phyloP scores from a whole-genome alignment of 352 stramenopile species.

The Phytopythium sindhum region DNA sequence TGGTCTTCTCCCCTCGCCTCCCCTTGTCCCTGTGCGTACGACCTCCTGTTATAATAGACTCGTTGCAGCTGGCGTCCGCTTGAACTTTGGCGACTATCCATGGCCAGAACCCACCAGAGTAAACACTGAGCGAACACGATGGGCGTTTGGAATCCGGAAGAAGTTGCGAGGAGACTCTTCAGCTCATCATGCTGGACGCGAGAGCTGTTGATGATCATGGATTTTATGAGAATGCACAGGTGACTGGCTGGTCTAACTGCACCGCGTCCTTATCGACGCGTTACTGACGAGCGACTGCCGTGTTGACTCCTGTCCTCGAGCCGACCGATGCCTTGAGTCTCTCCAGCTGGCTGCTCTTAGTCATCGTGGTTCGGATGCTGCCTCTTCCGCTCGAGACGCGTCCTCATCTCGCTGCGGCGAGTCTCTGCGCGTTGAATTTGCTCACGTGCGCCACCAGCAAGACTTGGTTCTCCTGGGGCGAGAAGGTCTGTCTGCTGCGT shows the following conservation, averaged over 20 bases:
- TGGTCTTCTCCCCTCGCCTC: constrained; percentile 1
- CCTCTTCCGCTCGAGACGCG: too few species aligned
- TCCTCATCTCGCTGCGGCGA: too few species aligned
- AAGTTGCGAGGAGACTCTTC: too few species aligned
- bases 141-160: neutral
- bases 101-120: neutral
- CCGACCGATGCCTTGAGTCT: too few species aligned
- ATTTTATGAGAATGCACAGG: neutral
- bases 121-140: neutral
- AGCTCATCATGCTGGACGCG: neutral
- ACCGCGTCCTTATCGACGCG: too few species aligned
- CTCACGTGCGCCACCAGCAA: constrained; percentile 47
- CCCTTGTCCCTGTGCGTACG: neutral
- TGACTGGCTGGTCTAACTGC: neutral
- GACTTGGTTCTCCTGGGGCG: constrained; percentile 30
- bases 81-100: neutral
- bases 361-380: too few species aligned
- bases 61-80: neutral
- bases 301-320: too few species aligned
- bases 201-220: neutral
- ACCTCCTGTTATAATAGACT: neutral
- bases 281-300: too few species aligned
- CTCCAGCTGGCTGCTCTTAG: too few species aligned
- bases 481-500: constrained; percentile 32
- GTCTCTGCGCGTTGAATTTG: constrained; percentile 21